A percentile compares a stretch with the other conserved stretches of the same genome.
These are phyloP conservation scores for Candida maris DNA, from an alignment of 805 yeast species.

Conservation along the genomic window DNA sequence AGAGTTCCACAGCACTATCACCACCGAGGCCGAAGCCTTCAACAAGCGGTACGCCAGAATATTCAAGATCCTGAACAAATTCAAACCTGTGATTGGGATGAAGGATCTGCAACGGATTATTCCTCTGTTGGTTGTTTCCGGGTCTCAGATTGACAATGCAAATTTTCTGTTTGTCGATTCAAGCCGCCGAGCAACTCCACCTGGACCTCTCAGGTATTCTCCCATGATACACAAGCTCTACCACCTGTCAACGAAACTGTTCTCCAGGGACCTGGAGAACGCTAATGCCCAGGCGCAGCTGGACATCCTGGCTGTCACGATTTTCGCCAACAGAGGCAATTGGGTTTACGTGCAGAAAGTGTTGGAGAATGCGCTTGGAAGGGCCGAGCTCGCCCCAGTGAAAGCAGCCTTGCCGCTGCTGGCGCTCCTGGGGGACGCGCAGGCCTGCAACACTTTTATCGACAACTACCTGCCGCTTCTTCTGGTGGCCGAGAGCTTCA, in stretches of 20 bases:
- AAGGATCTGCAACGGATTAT: slow-evolving; percentile 20
- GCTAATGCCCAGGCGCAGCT: slow-evolving; percentile 9
- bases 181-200: not conserved
- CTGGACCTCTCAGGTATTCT: slow-evolving; percentile 12
- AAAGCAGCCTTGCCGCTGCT: slow-evolving; percentile 9
- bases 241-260: slow-evolving; percentile 11
- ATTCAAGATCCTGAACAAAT: slow-evolving; percentile 14
- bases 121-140: slow-evolving; percentile 25
- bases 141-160: slow-evolving; percentile 26
- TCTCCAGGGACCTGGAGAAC: slow-evolving; percentile 5
- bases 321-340: slow-evolving; percentile 16
- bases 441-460: slow-evolving; percentile 11
- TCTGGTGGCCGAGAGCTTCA: slow-evolving; percentile 6
- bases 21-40: slow-evolving; percentile 14
- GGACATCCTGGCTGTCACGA: slow-evolving; percentile 15
- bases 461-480: slow-evolving; percentile 16
- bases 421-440: slow-evolving; percentile 6
- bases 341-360: slow-evolving; percentile 15
- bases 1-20: slow-evolving; percentile 21
- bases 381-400: slow-evolving; percentile 13
- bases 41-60: slow-evolving; percentile 20
- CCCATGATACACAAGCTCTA: slow-evolving; percentile 13
- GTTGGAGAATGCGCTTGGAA: slow-evolving; percentile 12
- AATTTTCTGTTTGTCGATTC: slow-evolving; percentile 18
- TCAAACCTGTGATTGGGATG: slow-evolving; percentile 18